Evolutionary conservation across 306 rosid species (phyloP), one percentile per base, ranked within the genome.

Genomic region (Corylus heterophylla): DNA sequence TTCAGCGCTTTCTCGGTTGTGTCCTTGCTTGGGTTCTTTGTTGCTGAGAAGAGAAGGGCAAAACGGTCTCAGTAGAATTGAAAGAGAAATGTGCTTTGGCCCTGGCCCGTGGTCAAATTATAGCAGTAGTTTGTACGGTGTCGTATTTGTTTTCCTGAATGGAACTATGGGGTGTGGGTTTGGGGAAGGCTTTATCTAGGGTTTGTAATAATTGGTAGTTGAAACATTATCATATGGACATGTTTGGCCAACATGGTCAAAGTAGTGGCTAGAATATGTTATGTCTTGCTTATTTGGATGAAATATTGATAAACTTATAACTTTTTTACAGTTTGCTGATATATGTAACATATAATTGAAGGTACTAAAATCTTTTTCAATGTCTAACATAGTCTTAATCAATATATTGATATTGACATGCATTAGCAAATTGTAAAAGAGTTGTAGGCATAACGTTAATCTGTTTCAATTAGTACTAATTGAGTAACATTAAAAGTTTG

Each of bases 1-100:
- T 96, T 93, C 85, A 96, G 99, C 39, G 98, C 79, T 74, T 96
- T 96, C 94, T 93, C 99, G 0, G 80, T 96, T 17, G 11, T 87
- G 52, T 78, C 99, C 45, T 74, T 96, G 51, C 52, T 76, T 69
- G 85, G 86, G 4, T 96, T 96, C 83, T 93, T 93, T 71, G 56
- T 74, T 42, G 74, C 81, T 29, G 99, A 89, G 80, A 96, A 91
- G 90, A 88, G 85, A 73, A 89, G 72, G 84, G 81, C 69, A 0
- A 93, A 91, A 83, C 45, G 74, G 76, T 47, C 81, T 27, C 63
- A 66, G 5, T 45, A 1, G 7, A 67, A 78, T 76, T 86, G 83
- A 85, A 48, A 55, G 2, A 16, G 44, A 63, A 14, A 67, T 39
- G 16, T 67, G 42, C n/a, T 11, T 25, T 4, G 22, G 25, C 50